These are phyloP conservation scores for Acanthamoeba lenticulata DNA, from an alignment of 208 protist species.

Conservation along the genomic window DNA sequence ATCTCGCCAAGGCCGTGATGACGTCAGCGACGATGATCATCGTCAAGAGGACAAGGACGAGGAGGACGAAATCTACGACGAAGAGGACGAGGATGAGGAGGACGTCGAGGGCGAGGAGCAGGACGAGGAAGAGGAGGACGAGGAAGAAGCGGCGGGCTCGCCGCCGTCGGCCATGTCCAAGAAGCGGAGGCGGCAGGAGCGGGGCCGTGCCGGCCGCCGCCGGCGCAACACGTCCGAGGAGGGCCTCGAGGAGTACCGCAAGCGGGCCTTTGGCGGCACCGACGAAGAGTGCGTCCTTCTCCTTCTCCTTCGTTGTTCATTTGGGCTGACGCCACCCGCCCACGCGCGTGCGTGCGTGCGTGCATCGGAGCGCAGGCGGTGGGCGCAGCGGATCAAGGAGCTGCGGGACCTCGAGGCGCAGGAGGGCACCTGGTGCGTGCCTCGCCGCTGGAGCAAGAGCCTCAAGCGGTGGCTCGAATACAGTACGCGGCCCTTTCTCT, in stretches of 20 bases:
- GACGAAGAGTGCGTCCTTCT: not conserved
- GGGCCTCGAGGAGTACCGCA: not conserved
- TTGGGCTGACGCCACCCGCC: not conserved
- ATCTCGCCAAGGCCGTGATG: too few relatives aligned
- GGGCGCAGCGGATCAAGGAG: not conserved
- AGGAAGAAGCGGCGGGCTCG: not conserved
- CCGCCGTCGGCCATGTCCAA: not conserved
- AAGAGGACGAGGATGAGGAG: not conserved
- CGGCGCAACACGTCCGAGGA: not conserved
- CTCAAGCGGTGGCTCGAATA: constrained; percentile 15
- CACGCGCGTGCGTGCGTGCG: too few relatives aligned
- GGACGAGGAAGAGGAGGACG: not conserved
- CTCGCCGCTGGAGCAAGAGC: not conserved
- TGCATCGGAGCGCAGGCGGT: not conserved
- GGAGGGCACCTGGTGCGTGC: constrained; percentile 6
- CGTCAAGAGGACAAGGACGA: not conserved
- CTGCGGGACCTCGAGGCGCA: not conserved
- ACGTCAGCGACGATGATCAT: too few relatives aligned
- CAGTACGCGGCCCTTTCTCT: not conserved
- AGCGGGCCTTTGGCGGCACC: not conserved
- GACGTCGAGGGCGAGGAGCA: not conserved
- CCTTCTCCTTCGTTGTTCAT: not conserved
- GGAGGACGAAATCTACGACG: not conserved
- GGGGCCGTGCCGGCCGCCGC: not conserved
- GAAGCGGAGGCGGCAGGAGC: not conserved